Evolutionary conservation across 202 grass and related monocot species (phyloP).

Genomic region (Elaeis oleifera): DNA sequence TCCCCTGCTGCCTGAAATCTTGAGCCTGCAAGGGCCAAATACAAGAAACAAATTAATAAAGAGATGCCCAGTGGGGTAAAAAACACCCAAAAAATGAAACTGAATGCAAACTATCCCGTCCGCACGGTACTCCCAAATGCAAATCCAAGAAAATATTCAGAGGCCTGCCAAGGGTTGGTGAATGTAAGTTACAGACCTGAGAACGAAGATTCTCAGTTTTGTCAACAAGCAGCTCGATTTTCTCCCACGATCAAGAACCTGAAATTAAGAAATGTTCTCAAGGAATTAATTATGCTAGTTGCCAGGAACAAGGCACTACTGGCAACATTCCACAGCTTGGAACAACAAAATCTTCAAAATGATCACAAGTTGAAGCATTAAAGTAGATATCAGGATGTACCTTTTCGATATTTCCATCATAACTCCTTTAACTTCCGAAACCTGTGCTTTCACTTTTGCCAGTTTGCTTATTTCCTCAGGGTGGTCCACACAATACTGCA

Average conservation of each 20-base stretch:
- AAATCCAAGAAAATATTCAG: too few relatives aligned
- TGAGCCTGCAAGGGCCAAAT: slow-evolving; percentile 41
- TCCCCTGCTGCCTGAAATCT: slow-evolving; percentile 87
- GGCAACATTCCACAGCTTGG: slow-evolving; percentile 3
- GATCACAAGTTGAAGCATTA: too few relatives aligned
- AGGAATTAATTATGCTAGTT: too few relatives aligned
- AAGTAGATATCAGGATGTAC: slow-evolving; percentile 15
- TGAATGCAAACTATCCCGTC: too few relatives aligned
- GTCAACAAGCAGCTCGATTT: slow-evolving; percentile 82
- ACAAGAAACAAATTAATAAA: too few relatives aligned
- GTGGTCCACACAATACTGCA: slow-evolving; percentile 92
- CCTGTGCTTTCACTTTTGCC: slow-evolving; percentile 82
- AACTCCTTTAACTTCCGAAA: slow-evolving; percentile 96
- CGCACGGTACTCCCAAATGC: too few relatives aligned
- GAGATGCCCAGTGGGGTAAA: too few relatives aligned
- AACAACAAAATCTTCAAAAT: not conserved
- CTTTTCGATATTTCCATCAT: slow-evolving; percentile 99
- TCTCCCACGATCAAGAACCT: slow-evolving; percentile 92
- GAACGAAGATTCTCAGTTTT: slow-evolving; percentile 78
- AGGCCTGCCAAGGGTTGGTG: not conserved
- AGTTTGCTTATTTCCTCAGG: slow-evolving; percentile 89
- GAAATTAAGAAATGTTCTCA: not conserved
- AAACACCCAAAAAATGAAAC: too few relatives aligned
- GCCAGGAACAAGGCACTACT: too few relatives aligned
- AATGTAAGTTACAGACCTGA: slow-evolving; percentile 34